Evolutionary conservation across 257 asterid species (phyloP), one percentile per base, ranked within the genome.

Genomic region (Nyctanthes arbortristis): DNA sequence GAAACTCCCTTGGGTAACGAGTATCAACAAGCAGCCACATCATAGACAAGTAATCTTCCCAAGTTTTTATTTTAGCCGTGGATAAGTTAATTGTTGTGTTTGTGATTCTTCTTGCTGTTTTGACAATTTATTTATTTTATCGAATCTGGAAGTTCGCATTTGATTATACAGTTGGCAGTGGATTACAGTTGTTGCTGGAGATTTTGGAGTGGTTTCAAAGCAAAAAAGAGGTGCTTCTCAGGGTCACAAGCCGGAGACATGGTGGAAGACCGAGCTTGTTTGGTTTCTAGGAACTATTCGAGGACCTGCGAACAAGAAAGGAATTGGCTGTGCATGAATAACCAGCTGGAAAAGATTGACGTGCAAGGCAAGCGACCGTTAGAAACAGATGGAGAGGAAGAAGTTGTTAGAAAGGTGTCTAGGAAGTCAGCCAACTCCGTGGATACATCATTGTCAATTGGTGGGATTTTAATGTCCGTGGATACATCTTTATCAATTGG

Each of bases 251-350:
- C 80, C 1, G 61, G 75, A 70, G 90, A 72, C 66, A 88, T 91
- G 96, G 79, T 85, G 81, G 89, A 87, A 75, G 85, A 86, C 34
- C 78, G 87, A 35, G 70, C 90, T 54, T 81, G 79, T 79, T 63
- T 83, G 75, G 85, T 88, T 31, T 73, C 91, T 5, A 74, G 87
- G 68, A 87, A 82, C 59, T 80, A 79, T 58, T 81, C 86, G 14
- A 72, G 77, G 67, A 70, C 74, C 28, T 73, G 83, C 14, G 91
- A 84, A 56, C 76, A 69, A 39, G 89, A 78, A 54, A 63, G 76
- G 67, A 77, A 61, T 31, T 85, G 93, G 89, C 74, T 36, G 14
- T 77, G 60, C 61, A 79, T 81, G 84, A 69, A 72, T 58, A 84
- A 71, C 70, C 66, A 34, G n/a, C 72, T 78, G 2, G 84, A 82